Evolutionary conservation across 1,284 basidiomycete species (phyloP), one percentile per base, ranked within the genome.

Genomic region (Marasmius oreades): DNA sequence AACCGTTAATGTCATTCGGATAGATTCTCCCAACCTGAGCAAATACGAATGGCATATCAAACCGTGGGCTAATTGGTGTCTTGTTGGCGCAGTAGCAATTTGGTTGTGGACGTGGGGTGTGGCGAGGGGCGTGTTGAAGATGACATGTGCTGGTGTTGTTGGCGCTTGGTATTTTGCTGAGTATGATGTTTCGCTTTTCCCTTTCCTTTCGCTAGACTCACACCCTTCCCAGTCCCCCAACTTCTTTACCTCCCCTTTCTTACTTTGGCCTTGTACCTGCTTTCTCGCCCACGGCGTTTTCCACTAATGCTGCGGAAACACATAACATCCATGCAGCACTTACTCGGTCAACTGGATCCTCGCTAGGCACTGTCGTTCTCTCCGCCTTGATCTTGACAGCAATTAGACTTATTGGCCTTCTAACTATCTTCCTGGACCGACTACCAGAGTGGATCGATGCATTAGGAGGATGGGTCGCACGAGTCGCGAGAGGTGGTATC

Each of bases 21-120:
- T 37, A 47, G 33, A 45, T 20, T n/a, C 39, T n/a, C 14, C 37
- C 18, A 79, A 66, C 84, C 87, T 42, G 11, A 42, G 39, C 39
- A 42, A 20, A 42, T 42, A 42, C n/a, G 39, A 42, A 61, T 95
- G 89, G 82, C 88, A 92, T 66, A 76, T 95, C 11, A 69, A 77
- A 28, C 81, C 83, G n/a, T 92, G 88, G 78, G 92, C 93, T 0
- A 85, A 90, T 53, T 93, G 90, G 88, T 82, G 90, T 0, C 92
- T 94, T 20, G 78, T 81, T 44, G 77, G 80, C 2, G 82, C 88
- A 0, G 74, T 88, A 1, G 76, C 75, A 0, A 77, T 92, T 0
- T 96, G 93, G 92, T 70, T 95, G 1, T 98, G 94, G 94, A 90
- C 84, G 10, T 95, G 93, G 91, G 90, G 86, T 16, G 86, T 97